Evolutionary conservation across 2,329 filamentous ascomycete genomes (phyloP).

Genomic region (Fusarium algeriense): DNA sequence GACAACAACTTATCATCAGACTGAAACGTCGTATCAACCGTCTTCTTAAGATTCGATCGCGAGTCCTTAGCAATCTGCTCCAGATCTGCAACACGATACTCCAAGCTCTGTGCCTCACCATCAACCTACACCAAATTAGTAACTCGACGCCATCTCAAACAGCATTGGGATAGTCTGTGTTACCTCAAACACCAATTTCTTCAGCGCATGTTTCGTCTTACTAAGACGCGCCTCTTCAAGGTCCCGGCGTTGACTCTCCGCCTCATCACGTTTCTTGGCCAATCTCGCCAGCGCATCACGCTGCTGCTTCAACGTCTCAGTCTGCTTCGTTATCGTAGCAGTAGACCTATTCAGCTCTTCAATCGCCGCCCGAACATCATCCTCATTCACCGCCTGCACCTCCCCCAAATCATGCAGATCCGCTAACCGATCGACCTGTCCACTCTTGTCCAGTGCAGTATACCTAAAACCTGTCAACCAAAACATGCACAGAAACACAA

Average conservation of each 20-base stretch:
- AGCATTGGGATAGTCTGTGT: not conserved
- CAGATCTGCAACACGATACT: slow-evolving; percentile 61
- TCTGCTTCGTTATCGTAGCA: slow-evolving; percentile 72
- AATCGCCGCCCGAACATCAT: slow-evolving; percentile 71
- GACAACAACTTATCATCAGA: slow-evolving; percentile 75
- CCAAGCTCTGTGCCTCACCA: slow-evolving; percentile 61
- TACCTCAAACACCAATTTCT: slow-evolving; percentile 59
- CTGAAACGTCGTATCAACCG: slow-evolving; percentile 63
- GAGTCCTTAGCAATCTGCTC: slow-evolving; percentile 64
- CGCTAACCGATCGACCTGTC: slow-evolving; percentile 61
- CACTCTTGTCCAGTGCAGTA: slow-evolving; percentile 61
- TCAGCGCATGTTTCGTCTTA: slow-evolving; percentile 54
- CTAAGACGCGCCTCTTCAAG: slow-evolving; percentile 47
- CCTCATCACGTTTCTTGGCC: slow-evolving; percentile 57
- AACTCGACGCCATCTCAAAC: not conserved
- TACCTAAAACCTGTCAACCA: slow-evolving; percentile 57
- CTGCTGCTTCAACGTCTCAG: slow-evolving; percentile 70
- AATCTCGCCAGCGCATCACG: slow-evolving; percentile 68
- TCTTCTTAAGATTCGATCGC: slow-evolving; percentile 60
- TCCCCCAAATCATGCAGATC: slow-evolving; percentile 60
- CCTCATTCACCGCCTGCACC: slow-evolving; percentile 66
- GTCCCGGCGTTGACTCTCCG: slow-evolving; percentile 46
- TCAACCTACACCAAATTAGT: slow-evolving; percentile 56
- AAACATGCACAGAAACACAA: slow-evolving; percentile 18
- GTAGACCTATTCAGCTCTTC: slow-evolving; percentile 74